Percentiles rank a stretch among this genome's conserved stretches.
These are phyloP conservation scores for Ogataea methylovora DNA, from an alignment of 805 yeast species.

Conservation along the genomic window DNA sequence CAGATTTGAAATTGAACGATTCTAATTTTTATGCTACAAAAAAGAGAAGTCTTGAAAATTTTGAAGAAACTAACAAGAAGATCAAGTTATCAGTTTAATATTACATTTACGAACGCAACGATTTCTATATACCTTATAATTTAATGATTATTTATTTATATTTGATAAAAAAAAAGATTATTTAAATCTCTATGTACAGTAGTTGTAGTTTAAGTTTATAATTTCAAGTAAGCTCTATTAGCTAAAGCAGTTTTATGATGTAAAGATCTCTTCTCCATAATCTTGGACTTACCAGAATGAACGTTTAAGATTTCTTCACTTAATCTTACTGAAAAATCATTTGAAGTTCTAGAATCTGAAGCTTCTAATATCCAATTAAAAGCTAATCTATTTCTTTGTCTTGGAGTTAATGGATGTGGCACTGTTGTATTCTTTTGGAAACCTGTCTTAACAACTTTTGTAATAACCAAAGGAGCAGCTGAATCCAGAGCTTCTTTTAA, in stretches of 20 bases:
- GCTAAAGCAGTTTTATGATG: conserved; percentile 84
- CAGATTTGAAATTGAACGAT: too few species aligned
- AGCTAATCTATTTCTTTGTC: conserved; percentile 82
- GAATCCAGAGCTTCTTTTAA: conserved; percentile 69
- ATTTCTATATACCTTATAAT: too few species aligned
- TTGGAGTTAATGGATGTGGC: conserved; percentile 75
- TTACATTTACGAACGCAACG: too few species aligned
- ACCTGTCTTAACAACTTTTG: conserved; percentile 73
- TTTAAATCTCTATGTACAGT: background rate
- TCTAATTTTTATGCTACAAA: too few species aligned
- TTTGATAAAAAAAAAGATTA: background rate
- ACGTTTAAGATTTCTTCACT: conserved; percentile 85
- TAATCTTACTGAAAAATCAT: conserved; percentile 78
- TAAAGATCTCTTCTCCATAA: conserved; percentile 74
- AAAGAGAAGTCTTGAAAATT: too few species aligned
- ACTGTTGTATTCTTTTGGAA: conserved; percentile 71
- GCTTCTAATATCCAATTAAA: conserved; percentile 89
- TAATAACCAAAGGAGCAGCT: conserved; percentile 77
- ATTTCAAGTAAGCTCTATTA: conserved; percentile 60
- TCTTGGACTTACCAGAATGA: conserved; percentile 68
- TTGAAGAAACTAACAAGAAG: too few species aligned
- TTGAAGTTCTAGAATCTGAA: conserved; percentile 67
- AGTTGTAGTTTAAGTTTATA: conserved; percentile 6
- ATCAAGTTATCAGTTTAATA: too few species aligned
- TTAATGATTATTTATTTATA: too few species aligned